Evolutionary conservation across 2,329 filamentous ascomycete species (phyloP), one percentile per base, ranked within the genome.

Genomic region (Botryosphaeria dothidea): DNA sequence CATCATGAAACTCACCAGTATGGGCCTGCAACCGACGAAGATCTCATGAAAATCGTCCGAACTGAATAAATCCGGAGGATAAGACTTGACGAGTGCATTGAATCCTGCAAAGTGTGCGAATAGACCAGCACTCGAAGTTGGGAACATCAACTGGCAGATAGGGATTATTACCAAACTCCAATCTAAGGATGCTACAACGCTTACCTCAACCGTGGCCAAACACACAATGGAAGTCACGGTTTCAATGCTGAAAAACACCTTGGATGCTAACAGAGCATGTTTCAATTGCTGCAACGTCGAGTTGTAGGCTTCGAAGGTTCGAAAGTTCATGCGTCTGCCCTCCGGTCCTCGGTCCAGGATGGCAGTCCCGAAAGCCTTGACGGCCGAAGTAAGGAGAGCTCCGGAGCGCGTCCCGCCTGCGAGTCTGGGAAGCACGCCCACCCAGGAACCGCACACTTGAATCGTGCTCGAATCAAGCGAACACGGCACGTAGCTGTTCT

Each of bases 21-120:
- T 67, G 6, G 79, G 78, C n/a, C 79, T 69, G 54, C 78, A 78
- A 0, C 79, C 80, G 1, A 78, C 69, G 57, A 81, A 81, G 0
- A 81, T 68, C 36, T 70, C 72, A 49, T 81, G 78, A 0, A 76
- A 67, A n/a, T 73, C 65, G 1, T 77, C 78, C 2, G 71, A 70
- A 3, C 67, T 67, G 52, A 77, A 80, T 7, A 67, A 67, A 7
- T 70, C 69, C 0, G 78, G 74, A 0, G 68, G 65, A 21, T 72
- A 71, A 1, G 72, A 66, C 58, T 76, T 70, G 52, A 82, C 75
- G 8, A 80, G 64, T 23, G 72, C 68, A 0, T 69, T 71, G 3
- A 80, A 71, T 0, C 76, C 79, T n/a, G 73, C 70, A 1, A 75
- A 68, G 68, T 82, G 80, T 1, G 75, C 67, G 3, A 67, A 57